Evolutionary conservation across 2,329 filamentous ascomycete species (phyloP).

Genomic region (Pseudogymnoascus sp.): DNA sequence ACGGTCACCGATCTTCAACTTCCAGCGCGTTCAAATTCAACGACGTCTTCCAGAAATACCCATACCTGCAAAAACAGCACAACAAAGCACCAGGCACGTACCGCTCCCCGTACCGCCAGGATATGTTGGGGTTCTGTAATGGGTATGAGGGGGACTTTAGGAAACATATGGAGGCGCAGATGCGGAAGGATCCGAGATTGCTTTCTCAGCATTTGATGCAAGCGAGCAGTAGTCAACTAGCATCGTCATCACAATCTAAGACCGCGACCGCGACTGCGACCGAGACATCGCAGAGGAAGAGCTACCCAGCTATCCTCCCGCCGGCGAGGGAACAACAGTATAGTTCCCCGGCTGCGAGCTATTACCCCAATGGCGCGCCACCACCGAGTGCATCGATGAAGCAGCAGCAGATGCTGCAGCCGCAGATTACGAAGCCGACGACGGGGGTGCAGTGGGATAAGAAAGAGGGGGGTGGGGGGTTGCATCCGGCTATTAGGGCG

Average conservation of each 20-base stretch:
- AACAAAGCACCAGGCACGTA: slow-evolving; percentile 50
- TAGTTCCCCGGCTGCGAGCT: slow-evolving; percentile 8
- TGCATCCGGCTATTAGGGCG: slow-evolving; percentile 33
- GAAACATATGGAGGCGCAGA: slow-evolving; percentile 15
- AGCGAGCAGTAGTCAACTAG: background rate
- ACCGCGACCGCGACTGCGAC: background rate
- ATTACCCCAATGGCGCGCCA: slow-evolving; percentile 9
- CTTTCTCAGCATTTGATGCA: background rate
- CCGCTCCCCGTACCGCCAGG: slow-evolving; percentile 48
- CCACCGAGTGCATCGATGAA: background rate
- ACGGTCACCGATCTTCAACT: background rate
- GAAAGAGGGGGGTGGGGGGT: slow-evolving; percentile 17
- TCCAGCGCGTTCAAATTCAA: background rate
- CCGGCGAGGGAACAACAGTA: slow-evolving; percentile 11
- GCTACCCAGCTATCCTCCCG: slow-evolving; percentile 13
- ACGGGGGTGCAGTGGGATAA: slow-evolving; percentile 19
- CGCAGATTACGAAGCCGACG: slow-evolving; percentile 6
- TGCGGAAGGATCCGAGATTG: slow-evolving; percentile 14
- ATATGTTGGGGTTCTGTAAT: slow-evolving; percentile 49
- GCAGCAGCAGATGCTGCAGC: slow-evolving; percentile 11
- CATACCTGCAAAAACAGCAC: slow-evolving; percentile 51
- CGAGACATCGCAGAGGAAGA: slow-evolving; percentile 8
- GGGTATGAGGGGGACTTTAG: slow-evolving; percentile 42
- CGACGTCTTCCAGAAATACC: slow-evolving; percentile 19
- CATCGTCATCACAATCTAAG: background rate